These are phyloP conservation scores for Aspergillus asperescens DNA, from an alignment of 495 filamentous ascomycete species.

Conservation along the genomic window DNA sequence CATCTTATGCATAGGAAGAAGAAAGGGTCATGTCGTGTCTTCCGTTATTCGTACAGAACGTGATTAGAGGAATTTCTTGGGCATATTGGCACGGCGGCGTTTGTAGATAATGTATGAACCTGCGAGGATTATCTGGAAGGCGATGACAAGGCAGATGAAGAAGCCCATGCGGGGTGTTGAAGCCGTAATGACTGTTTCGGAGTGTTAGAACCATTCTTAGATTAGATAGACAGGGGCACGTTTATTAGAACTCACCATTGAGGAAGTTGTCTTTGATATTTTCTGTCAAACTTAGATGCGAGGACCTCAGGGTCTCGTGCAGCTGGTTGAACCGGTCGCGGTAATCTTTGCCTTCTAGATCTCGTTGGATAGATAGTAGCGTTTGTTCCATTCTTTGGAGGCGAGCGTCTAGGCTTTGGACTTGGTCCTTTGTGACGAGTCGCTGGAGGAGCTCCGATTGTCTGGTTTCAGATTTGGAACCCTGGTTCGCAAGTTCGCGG, in stretches of 20 bases:
- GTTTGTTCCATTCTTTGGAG: conserved; percentile 55
- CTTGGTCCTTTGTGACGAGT: conserved; percentile 41
- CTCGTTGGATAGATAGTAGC: conserved; percentile 52
- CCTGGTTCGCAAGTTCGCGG: conserved; percentile 50
- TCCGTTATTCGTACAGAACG: not conserved
- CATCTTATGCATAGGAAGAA: not conserved
- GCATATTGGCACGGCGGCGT: conserved; percentile 62
- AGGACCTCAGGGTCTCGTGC: conserved; percentile 65
- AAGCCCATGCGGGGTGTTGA: conserved; percentile 62
- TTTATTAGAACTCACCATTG: conserved; percentile 23
- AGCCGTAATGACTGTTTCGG: conserved; percentile 49
- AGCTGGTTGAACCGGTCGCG: conserved; percentile 63
- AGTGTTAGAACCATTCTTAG: not conserved
- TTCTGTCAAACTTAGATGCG: conserved; percentile 62
- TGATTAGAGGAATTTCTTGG: conserved; percentile 86
- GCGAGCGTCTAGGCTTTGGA: conserved; percentile 51
- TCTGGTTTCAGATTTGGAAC: conserved; percentile 49
- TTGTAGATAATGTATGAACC: conserved; percentile 76
- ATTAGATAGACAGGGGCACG: not conserved
- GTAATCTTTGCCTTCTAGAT: conserved; percentile 69
- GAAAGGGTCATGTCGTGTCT: not conserved
- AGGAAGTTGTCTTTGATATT: conserved; percentile 38
- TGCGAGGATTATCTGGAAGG: conserved; percentile 66
- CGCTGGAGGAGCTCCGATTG: conserved; percentile 53
- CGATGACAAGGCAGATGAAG: conserved; percentile 69